A percentile compares a stretch with the other conserved stretches of the same genome.
These are phyloP conservation scores for Stagonosporopsis vannaccii DNA, from an alignment of 2,329 filamentous ascomycete genomes.

Conservation along the genomic window DNA sequence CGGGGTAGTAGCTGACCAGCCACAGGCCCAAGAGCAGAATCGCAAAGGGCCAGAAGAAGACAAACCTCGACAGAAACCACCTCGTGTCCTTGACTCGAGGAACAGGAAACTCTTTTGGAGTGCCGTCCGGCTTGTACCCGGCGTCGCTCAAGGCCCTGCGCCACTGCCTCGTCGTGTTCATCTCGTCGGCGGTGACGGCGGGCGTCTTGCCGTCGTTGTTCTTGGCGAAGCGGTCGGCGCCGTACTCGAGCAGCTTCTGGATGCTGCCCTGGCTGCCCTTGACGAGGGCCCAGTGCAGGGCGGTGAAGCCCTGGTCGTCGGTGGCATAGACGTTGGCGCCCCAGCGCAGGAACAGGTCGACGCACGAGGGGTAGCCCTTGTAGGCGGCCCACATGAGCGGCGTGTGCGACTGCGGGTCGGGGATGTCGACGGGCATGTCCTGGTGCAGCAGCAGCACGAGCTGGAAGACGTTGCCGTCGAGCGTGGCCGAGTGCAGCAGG, in stretches of 20 bases:
- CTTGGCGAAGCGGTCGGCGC: constrained; percentile 89
- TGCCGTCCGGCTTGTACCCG: constrained; percentile 82
- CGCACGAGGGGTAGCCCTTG: constrained; percentile 91
- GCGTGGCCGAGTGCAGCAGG: constrained; percentile 93
- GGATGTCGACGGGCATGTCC: constrained; percentile 90
- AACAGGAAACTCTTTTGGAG: constrained; percentile 75
- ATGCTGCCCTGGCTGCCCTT: constrained; percentile 90
- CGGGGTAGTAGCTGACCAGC: constrained; percentile 74
- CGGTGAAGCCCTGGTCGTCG: constrained; percentile 93
- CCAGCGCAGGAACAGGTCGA: constrained; percentile 92
- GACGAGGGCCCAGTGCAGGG: constrained; percentile 94
- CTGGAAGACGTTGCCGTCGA: constrained; percentile 93
- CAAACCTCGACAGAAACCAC: constrained; percentile 80
- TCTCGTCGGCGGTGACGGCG: constrained; percentile 82
- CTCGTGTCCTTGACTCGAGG: constrained; percentile 78
- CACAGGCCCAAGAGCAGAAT: constrained; percentile 75
- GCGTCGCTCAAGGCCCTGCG: constrained; percentile 81
- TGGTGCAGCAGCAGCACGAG: constrained; percentile 91
- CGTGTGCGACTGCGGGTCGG: constrained; percentile 90
- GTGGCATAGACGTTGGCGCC: constrained; percentile 90
- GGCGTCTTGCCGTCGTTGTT: constrained; percentile 92
- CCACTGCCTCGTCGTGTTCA: constrained; percentile 86
- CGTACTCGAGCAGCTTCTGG: constrained; percentile 94
- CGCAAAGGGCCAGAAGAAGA: constrained; percentile 87
- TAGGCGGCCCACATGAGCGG: constrained; percentile 99